These are phyloP conservation scores for Solanum chacoense DNA, from an alignment of 305 asterid genomes.

Conservation along the genomic window DNA sequence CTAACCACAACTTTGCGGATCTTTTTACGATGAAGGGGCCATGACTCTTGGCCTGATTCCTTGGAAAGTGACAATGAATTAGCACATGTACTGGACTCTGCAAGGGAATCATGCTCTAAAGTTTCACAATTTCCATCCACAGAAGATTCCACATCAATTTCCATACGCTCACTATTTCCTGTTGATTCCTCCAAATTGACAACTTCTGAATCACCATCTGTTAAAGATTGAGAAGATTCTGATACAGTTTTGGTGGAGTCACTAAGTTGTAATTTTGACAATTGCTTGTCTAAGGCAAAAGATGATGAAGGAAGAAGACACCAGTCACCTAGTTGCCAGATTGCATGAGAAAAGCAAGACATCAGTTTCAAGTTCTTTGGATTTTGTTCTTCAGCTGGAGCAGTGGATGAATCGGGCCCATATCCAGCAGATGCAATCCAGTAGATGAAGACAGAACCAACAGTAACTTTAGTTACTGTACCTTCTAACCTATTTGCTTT, in stretches of 20 bases:
- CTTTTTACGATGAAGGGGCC: slow-evolving; percentile 80
- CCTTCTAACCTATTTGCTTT: slow-evolving; percentile 84
- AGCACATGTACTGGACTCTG: slow-evolving; percentile 33
- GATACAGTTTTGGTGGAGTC: slow-evolving; percentile 41
- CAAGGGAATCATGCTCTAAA: slow-evolving; percentile 22
- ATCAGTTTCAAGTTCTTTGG: slow-evolving; percentile 69
- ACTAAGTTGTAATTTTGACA: slow-evolving; percentile 30
- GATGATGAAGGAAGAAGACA: slow-evolving; percentile 59
- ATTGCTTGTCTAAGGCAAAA: slow-evolving; percentile 30
- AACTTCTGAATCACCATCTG: slow-evolving; percentile 58
- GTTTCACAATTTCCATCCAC: slow-evolving; percentile 16
- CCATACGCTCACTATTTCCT: slow-evolving; percentile 18
- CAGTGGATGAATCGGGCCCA: slow-evolving; percentile 62
- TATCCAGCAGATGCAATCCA: slow-evolving; percentile 98
- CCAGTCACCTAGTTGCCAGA: slow-evolving; percentile 98
- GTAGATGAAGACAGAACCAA: slow-evolving; percentile 74
- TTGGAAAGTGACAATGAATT: slow-evolving; percentile 42
- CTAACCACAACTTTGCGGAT: slow-evolving; percentile 64
- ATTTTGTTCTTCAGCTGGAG: slow-evolving; percentile 86
- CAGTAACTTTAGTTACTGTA: slow-evolving; percentile 82
- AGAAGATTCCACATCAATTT: slow-evolving; percentile 18
- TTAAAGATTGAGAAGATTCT: slow-evolving; percentile 53
- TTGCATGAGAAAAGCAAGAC: slow-evolving; percentile 86
- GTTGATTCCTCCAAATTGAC: slow-evolving; percentile 26
- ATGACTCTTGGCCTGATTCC: slow-evolving; percentile 44